These are phyloP conservation scores for Picea abies DNA, from an alignment of 83 land plant species.

Conservation along the genomic window DNA sequence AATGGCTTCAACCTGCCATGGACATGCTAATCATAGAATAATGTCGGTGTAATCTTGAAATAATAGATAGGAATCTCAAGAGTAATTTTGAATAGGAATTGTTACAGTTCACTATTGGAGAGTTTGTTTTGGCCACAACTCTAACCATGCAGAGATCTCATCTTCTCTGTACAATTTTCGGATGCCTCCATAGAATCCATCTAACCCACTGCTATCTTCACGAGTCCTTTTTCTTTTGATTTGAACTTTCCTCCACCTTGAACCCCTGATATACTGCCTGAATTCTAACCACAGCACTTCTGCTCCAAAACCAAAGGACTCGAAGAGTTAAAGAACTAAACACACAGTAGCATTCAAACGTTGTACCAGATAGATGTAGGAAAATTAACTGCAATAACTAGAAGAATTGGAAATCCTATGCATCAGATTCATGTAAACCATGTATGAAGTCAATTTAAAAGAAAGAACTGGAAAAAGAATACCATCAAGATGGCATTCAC, in stretches of 20 bases:
- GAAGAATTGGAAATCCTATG: neutral
- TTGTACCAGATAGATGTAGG: too few relatives aligned
- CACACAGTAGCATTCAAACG: neutral
- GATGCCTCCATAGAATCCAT: conserved; percentile 55
- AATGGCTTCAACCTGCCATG: too few relatives aligned
- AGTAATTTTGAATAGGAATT: neutral
- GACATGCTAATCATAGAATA: neutral
- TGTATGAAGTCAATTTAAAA: neutral
- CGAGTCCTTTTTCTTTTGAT: conserved; percentile 26
- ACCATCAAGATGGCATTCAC: conserved; percentile 43
- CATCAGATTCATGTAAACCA: neutral
- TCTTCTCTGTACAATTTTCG: conserved; percentile 40
- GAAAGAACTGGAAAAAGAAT: neutral
- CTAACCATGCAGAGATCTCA: conserved; percentile 36
- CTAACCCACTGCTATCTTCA: conserved; percentile 40
- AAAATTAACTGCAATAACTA: neutral
- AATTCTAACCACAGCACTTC: conserved; percentile 51
- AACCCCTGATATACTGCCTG: conserved; percentile 42
- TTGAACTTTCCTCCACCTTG: conserved; percentile 41
- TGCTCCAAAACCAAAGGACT: conserved; percentile 16
- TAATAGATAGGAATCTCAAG: neutral
- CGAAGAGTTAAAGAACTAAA: neutral
- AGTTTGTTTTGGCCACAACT: conserved; percentile 38
- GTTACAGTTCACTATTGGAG: conserved; percentile 19
- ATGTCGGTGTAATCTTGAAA: neutral